phyloP scores from a whole-genome alignment of 2,329 filamentous ascomycete genomes.

The Huntiella abstrusa region DNA sequence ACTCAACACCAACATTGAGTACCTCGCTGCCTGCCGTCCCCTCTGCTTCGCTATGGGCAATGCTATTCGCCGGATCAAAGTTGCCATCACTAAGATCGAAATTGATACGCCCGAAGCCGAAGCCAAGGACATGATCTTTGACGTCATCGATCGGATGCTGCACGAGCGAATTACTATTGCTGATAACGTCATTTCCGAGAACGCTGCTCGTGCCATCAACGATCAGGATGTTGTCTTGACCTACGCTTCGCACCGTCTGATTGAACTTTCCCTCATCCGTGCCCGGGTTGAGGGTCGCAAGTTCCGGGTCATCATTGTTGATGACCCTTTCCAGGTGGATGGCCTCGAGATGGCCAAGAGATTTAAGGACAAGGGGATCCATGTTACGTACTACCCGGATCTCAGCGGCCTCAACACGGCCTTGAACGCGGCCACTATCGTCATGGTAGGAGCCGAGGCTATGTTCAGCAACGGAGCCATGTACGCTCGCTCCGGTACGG shows the following conservation, averaged over 20 bases:
- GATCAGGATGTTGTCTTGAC: conserved; percentile 71
- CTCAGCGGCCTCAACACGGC: conserved; percentile 58
- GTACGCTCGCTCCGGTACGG: conserved; percentile 74
- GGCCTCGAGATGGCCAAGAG: conserved; percentile 45
- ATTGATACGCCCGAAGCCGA: conserved; percentile 65
- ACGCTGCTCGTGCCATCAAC: conserved; percentile 55
- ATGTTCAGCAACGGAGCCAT: conserved; percentile 91
- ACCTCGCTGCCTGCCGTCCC: conserved; percentile 80
- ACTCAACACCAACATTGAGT: conserved; percentile 88
- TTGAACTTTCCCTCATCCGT: conserved; percentile 61
- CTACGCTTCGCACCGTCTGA: conserved; percentile 69
- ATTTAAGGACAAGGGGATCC: conserved; percentile 48
- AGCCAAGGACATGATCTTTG: conserved; percentile 60
- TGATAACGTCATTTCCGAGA: conserved; percentile 65
- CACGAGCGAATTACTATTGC: conserved; percentile 77
- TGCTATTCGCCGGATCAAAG: conserved; percentile 84
- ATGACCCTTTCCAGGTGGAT: conserved; percentile 39
- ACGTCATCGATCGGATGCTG: conserved; percentile 76
- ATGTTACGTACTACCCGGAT: conserved; percentile 62
- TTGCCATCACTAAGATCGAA: conserved; percentile 78
- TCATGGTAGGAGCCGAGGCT: conserved; percentile 78
- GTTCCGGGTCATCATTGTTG: conserved; percentile 73
- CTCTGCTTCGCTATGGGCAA: conserved; percentile 96
- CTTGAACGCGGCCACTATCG: conserved; percentile 46
- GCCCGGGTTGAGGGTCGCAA: conserved; percentile 51